Conservation (phyloP, 2,329 filamentous ascomycete genomes). For the Hypoxylon sp. region DNA sequence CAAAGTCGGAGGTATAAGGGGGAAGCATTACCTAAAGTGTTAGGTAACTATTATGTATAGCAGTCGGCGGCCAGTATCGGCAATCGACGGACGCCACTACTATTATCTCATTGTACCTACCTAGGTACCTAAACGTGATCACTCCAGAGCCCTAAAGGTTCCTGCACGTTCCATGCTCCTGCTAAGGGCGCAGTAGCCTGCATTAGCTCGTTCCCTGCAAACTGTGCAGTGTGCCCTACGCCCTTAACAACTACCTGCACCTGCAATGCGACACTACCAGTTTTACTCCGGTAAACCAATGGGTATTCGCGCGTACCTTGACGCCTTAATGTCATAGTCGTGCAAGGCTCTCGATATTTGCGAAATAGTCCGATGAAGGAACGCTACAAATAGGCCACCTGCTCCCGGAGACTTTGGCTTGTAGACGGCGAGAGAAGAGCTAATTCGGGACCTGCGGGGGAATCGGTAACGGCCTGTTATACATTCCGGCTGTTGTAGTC, state of each 20-base stretch:
- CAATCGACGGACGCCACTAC: conserved; percentile 13
- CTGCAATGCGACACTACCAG: conserved; percentile 27
- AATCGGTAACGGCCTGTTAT: no score
- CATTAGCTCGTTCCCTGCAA: conserved; percentile 13
- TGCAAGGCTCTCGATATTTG: conserved; percentile 18
- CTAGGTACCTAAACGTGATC: not conserved
- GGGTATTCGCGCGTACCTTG: not conserved
- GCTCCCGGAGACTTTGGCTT: not conserved
- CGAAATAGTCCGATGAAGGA: conserved; percentile 28
- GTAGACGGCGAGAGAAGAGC: conserved; percentile 3
- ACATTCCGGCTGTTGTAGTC: not conserved
- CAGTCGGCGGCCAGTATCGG: conserved; percentile 21
- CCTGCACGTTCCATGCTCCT: not conserved
- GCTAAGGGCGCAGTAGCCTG: conserved; percentile 6
- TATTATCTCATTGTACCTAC: not conserved
- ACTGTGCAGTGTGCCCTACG: not conserved
- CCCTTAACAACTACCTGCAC: conserved; percentile 29
- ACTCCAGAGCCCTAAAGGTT: not conserved
- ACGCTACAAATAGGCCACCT: not conserved
- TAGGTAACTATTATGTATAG: conserved; percentile 38
- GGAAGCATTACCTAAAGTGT: conserved; percentile 16
- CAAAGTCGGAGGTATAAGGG: not conserved
- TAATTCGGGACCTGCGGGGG: not conserved
- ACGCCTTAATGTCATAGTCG: conserved; percentile 35
- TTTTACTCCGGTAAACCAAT: conserved; percentile 7